A percentile compares a stretch with the other conserved stretches of the same genome.
Evolutionary conservation across 225 moss, liverwort and hornwort genomes (phyloP).

Genomic region (Neckera pumila): DNA sequence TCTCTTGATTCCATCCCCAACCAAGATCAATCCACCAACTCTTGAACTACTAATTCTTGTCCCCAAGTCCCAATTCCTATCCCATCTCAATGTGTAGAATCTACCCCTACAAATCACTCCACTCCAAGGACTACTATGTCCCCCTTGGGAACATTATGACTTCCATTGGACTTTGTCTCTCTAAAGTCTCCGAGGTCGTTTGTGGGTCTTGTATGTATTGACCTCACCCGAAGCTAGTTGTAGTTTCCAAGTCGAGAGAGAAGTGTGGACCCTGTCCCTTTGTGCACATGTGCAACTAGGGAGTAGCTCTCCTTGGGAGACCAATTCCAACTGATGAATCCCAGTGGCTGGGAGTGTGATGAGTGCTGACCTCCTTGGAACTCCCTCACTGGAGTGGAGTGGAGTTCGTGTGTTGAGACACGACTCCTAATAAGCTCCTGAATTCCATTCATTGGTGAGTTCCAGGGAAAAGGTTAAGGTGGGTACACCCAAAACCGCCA

Average conservation of each 20-base stretch:
- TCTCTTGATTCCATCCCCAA: fast-evolving
- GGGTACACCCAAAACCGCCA: no score
- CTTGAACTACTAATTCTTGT: no score
- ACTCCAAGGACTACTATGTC: no score
- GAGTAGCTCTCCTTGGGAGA: neutral
- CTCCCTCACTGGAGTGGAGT: neutral
- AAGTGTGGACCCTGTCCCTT: neutral
- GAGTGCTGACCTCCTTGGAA: neutral
- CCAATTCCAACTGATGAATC: neutral
- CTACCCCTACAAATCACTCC: neutral
- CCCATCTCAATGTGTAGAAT: neutral
- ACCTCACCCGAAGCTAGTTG: neutral
- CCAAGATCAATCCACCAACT: neutral
- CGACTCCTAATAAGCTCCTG: neutral
- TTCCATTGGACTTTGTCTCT: no score
- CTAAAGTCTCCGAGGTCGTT: no score
- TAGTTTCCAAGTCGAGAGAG: no score
- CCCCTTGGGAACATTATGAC: neutral
- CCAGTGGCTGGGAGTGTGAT: neutral
- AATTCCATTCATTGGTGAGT: neutral
- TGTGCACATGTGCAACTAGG: neutral
- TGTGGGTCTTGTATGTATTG: neutral
- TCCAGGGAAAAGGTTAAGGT: neutral
- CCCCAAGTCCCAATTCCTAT: neutral
- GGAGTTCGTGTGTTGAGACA: neutral